Evolutionary conservation across 2,329 filamentous ascomycete genomes (phyloP).

Genomic region (Tolypocladium tropicale): DNA sequence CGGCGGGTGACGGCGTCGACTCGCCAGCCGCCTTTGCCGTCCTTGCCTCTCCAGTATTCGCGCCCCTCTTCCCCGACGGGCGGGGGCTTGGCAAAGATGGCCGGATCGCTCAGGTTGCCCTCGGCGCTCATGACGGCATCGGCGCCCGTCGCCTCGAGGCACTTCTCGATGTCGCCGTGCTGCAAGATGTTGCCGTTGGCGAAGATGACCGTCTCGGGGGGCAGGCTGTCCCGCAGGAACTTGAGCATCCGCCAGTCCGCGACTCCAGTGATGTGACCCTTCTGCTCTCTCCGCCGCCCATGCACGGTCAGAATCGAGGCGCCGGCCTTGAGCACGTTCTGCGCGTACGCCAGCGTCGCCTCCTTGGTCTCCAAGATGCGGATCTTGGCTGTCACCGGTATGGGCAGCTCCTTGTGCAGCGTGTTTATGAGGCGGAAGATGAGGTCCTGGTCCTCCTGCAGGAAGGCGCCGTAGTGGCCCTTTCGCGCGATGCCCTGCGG

Average conservation of each 20-base stretch:
- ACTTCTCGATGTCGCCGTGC: constrained; percentile 64
- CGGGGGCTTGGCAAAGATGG: constrained; percentile 67
- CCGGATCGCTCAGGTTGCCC: constrained; percentile 85
- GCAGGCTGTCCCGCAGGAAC: constrained; percentile 73
- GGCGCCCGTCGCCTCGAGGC: constrained; percentile 72
- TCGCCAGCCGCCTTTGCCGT: constrained; percentile 75
- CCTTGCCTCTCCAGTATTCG: constrained; percentile 77
- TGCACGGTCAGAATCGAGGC: constrained; percentile 92
- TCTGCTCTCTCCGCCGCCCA: constrained; percentile 80
- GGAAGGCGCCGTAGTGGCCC: constrained; percentile 85
- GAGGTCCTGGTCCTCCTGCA: constrained; percentile 85
- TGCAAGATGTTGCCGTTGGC: constrained; percentile 92
- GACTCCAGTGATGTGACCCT: constrained; percentile 87
- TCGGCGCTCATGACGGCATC: constrained; percentile 96
- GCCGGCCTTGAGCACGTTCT: constrained; percentile 75
- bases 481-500: constrained; percentile 89
- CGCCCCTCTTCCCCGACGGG: constrained; percentile 52
- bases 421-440: constrained; percentile 75
- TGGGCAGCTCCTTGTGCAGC: constrained; percentile 64
- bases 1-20: constrained; percentile 80
- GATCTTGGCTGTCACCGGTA: constrained; percentile 94
- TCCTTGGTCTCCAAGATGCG: constrained; percentile 79
- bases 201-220: constrained; percentile 83
- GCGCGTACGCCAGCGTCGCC: constrained; percentile 79
- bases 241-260: constrained; percentile 86